phyloP scores from a whole-genome alignment of 768 basidiomycete species.

The Kwoniella heveanensis region DNA sequence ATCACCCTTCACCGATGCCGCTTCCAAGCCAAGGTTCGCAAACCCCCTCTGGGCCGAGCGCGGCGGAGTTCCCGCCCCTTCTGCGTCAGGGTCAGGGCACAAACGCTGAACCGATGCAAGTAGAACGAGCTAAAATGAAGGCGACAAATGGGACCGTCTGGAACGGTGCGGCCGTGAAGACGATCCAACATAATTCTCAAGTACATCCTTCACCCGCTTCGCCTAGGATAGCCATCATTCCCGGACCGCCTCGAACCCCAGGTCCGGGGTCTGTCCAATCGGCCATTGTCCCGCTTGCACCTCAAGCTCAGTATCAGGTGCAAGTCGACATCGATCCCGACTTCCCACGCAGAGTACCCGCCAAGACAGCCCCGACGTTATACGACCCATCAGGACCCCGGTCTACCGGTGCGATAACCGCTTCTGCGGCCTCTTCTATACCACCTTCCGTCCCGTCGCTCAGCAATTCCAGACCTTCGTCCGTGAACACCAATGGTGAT shows the following conservation, averaged over 20 bases:
- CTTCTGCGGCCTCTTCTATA: not conserved
- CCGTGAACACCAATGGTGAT: constrained; percentile 19
- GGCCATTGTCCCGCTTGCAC: not conserved
- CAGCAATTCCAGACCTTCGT: constrained; percentile 17
- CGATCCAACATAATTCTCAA: not conserved
- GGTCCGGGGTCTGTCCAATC: not conserved
- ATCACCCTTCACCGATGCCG: constrained; percentile 43
- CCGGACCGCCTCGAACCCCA: constrained; percentile 15
- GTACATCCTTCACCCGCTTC: not conserved
- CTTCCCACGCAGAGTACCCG: constrained; percentile 28
- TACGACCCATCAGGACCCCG: constrained; percentile 36
- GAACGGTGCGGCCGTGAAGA: constrained; percentile 30
- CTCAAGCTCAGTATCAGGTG: not conserved
- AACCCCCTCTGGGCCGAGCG: constrained; percentile 8
- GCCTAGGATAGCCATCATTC: constrained; percentile 20
- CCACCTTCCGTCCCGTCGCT: not conserved
- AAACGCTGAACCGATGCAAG: constrained; percentile 43
- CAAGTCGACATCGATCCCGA: constrained; percentile 24
- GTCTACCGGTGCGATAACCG: not conserved
- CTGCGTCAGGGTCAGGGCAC: constrained; percentile 30
- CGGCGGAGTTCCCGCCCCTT: constrained; percentile 44
- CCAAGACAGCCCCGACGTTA: constrained; percentile 25
- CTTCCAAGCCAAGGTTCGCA: constrained; percentile 1
- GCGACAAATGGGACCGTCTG: constrained; percentile 30
- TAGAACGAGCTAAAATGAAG: constrained; percentile 32